Conservation (phyloP, 441 rosid species). For the Jatropha podagrica region DNA sequence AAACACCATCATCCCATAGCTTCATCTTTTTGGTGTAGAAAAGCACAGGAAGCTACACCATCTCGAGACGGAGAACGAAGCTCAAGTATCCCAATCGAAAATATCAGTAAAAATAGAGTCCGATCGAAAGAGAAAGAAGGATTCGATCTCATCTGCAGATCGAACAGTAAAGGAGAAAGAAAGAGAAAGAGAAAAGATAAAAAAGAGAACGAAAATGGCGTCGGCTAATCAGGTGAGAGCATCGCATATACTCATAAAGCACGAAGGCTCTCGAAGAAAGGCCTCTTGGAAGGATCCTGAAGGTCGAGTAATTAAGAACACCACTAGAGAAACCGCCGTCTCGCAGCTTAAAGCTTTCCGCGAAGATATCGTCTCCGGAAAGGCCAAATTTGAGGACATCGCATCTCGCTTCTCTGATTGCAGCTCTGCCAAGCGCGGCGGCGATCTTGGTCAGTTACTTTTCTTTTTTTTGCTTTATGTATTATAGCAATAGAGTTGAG, state of each 20-base stretch:
- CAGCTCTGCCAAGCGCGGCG: conserved; percentile 98
- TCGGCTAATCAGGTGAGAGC: conserved; percentile 69
- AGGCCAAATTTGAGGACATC: conserved; percentile 72
- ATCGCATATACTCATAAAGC: conserved; percentile 89
- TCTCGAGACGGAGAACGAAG: not conserved
- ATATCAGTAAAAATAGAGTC: conserved; percentile 54
- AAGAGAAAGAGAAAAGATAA: conserved; percentile 23
- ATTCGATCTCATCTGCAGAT: conserved; percentile 56
- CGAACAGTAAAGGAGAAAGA: conserved; percentile 31
- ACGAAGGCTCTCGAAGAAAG: conserved; percentile 86
- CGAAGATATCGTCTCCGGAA: conserved; percentile 77
- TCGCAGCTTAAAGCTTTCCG: conserved; percentile 70
- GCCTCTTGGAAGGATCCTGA: conserved; percentile 98
- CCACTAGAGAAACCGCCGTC: conserved; percentile 68
- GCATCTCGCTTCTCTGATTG: conserved; percentile 83
- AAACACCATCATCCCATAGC: not conserved
- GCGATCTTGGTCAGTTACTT: conserved; percentile 75
- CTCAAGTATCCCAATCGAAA: not conserved
- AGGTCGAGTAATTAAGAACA: conserved; percentile 63
- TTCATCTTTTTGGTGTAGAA: not conserved
- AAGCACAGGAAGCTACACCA: not conserved
- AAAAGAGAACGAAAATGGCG: conserved; percentile 60
- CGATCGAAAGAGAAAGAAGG: conserved; percentile 66
- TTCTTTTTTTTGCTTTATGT: no score
- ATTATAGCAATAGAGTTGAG: not conserved